Evolutionary conservation across 257 asterid genomes (phyloP).

Genomic region (Fraxinus americana): DNA sequence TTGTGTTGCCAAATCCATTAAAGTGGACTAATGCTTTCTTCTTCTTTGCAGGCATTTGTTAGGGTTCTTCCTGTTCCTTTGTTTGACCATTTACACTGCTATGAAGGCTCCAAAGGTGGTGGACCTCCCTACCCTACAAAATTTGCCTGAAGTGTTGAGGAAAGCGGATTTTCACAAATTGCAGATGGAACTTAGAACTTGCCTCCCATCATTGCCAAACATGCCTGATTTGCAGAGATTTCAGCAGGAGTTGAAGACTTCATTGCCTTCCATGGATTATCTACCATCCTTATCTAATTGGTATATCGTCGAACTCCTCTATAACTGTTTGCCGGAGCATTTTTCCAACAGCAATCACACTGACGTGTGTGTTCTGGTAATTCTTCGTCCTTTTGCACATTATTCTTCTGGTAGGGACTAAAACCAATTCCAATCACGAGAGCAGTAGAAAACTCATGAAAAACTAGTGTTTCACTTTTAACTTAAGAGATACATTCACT

Average conservation of each 20-base stretch:
- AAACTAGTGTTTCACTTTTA: background rate
- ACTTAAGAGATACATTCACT: background rate
- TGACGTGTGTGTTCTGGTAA: constrained; percentile 71
- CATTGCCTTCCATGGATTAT: constrained; percentile 57
- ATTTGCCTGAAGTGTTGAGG: constrained; percentile 54
- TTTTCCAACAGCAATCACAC: constrained; percentile 68
- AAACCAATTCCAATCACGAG: background rate
- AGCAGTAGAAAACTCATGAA: background rate
- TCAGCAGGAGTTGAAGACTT: constrained; percentile 54
- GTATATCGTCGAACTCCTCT: constrained; percentile 72
- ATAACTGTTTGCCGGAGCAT: constrained; percentile 74
- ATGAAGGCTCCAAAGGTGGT: constrained; percentile 68
- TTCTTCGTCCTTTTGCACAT: background rate
- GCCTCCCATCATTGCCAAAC: constrained; percentile 78
- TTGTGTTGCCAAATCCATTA: background rate
- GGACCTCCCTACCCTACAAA: constrained; percentile 59
- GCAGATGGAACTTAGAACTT: constrained; percentile 59
- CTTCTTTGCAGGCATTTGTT: constrained; percentile 83
- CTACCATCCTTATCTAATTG: constrained; percentile 62
- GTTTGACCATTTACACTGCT: constrained; percentile 89
- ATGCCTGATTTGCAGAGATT: constrained; percentile 72
- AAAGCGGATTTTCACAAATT: constrained; percentile 78
- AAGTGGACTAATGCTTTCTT: background rate
- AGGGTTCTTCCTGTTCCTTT: constrained; percentile 92
- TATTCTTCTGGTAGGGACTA: background rate